Conservation (phyloP, 345 rosid genomes). For the Arabidopsis arenosa region DNA sequence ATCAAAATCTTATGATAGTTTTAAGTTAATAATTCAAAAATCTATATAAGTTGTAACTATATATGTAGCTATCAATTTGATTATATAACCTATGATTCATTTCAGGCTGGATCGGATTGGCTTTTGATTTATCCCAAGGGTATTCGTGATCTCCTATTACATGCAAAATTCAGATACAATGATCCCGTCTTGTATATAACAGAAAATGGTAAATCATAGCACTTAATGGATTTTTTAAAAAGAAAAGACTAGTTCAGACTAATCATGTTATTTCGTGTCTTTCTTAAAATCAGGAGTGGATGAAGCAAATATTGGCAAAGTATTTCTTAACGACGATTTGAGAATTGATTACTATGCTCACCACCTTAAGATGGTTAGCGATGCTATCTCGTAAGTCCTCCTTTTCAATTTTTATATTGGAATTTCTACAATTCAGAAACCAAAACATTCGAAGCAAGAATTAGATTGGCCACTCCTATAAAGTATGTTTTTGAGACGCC, state of each 20-base stretch:
- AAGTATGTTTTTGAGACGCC: not conserved
- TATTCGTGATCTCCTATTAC: slow-evolving; percentile 49
- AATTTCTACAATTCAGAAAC: not conserved
- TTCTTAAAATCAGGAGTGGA: slow-evolving; percentile 38
- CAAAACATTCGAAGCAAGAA: not conserved
- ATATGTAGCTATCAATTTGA: not conserved
- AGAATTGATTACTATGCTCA: slow-evolving; percentile 46
- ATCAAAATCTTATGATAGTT: slow-evolving; percentile 2
- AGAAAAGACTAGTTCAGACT: not conserved
- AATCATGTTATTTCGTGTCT: not conserved
- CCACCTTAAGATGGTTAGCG: slow-evolving; percentile 47
- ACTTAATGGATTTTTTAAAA: too few species aligned
- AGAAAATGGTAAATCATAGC: slow-evolving; percentile 56
- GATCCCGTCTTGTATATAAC: slow-evolving; percentile 56
- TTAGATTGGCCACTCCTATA: not conserved
- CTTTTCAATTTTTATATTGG: too few species aligned
- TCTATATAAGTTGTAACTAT: too few species aligned
- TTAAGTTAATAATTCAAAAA: not conserved
- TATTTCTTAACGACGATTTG: slow-evolving; percentile 37
- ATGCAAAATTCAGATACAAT: slow-evolving; percentile 51
- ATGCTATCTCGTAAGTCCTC: slow-evolving; percentile 46
- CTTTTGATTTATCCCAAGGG: slow-evolving; percentile 59
- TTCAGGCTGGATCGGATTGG: slow-evolving; percentile 51
- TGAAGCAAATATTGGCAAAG: slow-evolving; percentile 33
- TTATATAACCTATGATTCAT: not conserved